These are phyloP conservation scores for Orbilia quercus DNA, from an alignment of 2,329 filamentous ascomycete genomes.

Conservation along the genomic window DNA sequence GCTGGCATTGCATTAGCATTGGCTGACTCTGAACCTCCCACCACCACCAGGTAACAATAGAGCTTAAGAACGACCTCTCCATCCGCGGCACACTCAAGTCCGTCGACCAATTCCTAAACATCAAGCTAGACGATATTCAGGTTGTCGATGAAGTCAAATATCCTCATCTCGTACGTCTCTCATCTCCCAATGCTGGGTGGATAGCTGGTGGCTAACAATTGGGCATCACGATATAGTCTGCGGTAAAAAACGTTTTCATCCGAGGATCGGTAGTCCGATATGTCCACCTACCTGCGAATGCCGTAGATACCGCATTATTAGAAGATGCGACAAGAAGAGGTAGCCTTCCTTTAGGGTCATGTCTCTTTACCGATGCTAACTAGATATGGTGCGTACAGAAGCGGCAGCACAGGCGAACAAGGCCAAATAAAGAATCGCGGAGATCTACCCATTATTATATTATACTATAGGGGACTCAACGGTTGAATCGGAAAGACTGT, in stretches of 20 bases:
- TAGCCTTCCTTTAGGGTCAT: conserved; percentile 62
- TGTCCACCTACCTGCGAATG: conserved; percentile 83
- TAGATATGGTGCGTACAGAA: conserved; percentile 29
- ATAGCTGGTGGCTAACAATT: not conserved
- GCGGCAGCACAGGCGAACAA: conserved; percentile 55
- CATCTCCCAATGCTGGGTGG: conserved; percentile 11
- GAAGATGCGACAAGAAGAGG: conserved; percentile 92
- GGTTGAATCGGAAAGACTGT: no score
- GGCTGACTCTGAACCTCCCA: not conserved
- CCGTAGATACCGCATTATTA: conserved; percentile 85
- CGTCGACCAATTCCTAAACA: conserved; percentile 98
- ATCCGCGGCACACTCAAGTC: conserved; percentile 95
- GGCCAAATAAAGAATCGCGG: conserved; percentile 29
- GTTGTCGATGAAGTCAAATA: conserved; percentile 95
- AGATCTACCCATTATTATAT: no score
- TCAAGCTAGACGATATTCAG: conserved; percentile 95
- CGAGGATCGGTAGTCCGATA: conserved; percentile 92
- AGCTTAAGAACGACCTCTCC: conserved; percentile 99
- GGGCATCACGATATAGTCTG: conserved; percentile 66
- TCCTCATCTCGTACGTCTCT: conserved; percentile 78
- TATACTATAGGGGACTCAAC: no score
- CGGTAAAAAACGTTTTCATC: conserved; percentile 96
- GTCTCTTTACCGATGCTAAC: conserved; percentile 14
- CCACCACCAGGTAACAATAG: conserved; percentile 88
- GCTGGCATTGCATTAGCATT: no score